A percentile compares a stretch with the other conserved stretches of the same genome.
These are phyloP conservation scores for Thielaviopsis populi DNA, from an alignment of 2,329 filamentous ascomycete genomes.

Conservation along the genomic window DNA sequence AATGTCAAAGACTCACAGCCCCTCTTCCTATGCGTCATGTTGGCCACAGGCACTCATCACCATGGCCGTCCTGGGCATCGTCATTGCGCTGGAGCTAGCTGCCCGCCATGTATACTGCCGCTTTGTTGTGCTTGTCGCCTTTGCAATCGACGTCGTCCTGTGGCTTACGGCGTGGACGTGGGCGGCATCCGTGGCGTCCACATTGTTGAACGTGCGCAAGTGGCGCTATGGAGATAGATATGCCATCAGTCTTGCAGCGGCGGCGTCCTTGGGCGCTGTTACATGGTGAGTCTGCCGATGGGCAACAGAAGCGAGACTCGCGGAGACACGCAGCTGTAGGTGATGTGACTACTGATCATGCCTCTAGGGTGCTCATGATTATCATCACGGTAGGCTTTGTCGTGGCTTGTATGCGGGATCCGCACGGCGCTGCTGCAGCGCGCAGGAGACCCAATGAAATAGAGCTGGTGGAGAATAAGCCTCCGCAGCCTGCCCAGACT, in stretches of 20 bases:
- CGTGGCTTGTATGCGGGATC: background rate
- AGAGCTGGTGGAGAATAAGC: constrained; percentile 4
- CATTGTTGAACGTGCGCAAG: constrained; percentile 20
- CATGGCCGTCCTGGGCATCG: constrained; percentile 28
- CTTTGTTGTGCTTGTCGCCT: constrained; percentile 25
- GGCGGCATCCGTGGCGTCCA: constrained; percentile 26
- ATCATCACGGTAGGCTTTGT: background rate
- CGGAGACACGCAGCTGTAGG: background rate
- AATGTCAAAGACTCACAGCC: constrained; percentile 5
- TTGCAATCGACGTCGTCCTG: constrained; percentile 28
- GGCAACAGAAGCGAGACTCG: background rate
- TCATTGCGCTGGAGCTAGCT: constrained; percentile 26
- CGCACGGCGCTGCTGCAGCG: background rate
- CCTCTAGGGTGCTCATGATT: background rate
- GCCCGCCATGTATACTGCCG: constrained; percentile 27
- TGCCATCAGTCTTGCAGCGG: constrained; percentile 26
- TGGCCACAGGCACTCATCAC: constrained; percentile 27
- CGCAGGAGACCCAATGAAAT: background rate
- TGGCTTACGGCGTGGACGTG: constrained; percentile 32
- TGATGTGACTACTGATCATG: background rate
- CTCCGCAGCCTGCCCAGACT: background rate
- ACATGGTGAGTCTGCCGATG: constrained; percentile 24
- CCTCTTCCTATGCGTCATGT: background rate
- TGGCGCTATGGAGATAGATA: constrained; percentile 13
- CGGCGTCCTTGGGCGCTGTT: constrained; percentile 29